A percentile compares a stretch with the other conserved stretches of the same genome.
These are phyloP conservation scores for Tanozyma kutaoensis DNA, from an alignment of 805 yeast genomes.

Conservation along the genomic window DNA sequence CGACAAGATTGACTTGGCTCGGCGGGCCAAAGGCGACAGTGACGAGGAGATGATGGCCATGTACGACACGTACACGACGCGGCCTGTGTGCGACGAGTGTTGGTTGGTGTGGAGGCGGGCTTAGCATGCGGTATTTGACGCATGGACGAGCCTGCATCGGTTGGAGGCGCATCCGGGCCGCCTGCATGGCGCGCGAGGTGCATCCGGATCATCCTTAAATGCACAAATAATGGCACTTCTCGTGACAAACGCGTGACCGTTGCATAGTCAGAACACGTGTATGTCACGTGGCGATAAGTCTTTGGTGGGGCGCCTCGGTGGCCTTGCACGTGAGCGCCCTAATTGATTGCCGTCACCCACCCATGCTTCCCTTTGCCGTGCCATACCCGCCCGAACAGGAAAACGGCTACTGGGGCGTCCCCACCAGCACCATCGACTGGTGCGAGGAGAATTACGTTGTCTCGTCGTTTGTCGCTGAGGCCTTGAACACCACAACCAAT, in stretches of 20 bases:
- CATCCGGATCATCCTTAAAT: too few species aligned
- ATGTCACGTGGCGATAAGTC: too few species aligned
- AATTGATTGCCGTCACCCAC: too few species aligned
- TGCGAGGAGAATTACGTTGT: slow-evolving; percentile 95
- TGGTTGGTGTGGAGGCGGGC: slow-evolving; percentile 34
- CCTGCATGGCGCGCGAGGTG: too few species aligned
- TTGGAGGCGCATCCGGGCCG: too few species aligned
- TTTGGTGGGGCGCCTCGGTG: too few species aligned
- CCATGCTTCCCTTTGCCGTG: slow-evolving; percentile 33
- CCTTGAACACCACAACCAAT: slow-evolving; percentile 78
- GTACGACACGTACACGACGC: slow-evolving; percentile 43
- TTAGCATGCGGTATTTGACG: too few species aligned
- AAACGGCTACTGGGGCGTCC: slow-evolving; percentile 68
- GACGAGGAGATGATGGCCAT: slow-evolving; percentile 40
- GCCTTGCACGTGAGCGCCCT: too few species aligned
- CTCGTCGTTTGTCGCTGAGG: slow-evolving; percentile 77
- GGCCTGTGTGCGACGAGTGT: slow-evolving; percentile 39
- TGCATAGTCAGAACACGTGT: too few species aligned
- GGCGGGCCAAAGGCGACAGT: slow-evolving; percentile 9
- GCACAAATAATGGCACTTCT: too few species aligned
- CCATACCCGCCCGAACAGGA: slow-evolving; percentile 44
- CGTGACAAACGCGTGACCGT: too few species aligned
- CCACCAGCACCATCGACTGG: slow-evolving; percentile 97
- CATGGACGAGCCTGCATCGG: too few species aligned
- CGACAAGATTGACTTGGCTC: slow-evolving; percentile 7